Conservation (phyloP, 345 rosid species). For the Ceriops decandra region DNA sequence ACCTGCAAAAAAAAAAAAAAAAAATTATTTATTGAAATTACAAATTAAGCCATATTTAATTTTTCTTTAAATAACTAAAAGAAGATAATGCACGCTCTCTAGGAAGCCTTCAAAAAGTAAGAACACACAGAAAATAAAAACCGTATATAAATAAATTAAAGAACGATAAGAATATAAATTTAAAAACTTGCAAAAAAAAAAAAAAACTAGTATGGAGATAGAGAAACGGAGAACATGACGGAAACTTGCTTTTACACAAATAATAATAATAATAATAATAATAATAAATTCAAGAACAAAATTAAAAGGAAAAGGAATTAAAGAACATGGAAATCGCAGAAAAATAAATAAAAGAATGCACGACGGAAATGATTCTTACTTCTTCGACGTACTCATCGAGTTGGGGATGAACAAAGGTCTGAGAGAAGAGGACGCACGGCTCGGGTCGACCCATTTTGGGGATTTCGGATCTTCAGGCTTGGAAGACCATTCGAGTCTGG, state of each 20-base stretch:
- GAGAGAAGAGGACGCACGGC: constrained; percentile 87
- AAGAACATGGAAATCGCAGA: not conserved
- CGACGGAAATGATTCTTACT: constrained; percentile 34
- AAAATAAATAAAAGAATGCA: not conserved
- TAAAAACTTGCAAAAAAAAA: too few species aligned
- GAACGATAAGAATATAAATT: too few species aligned
- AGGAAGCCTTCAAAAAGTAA: not conserved
- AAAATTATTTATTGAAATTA: not conserved
- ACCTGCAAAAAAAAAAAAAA: constrained; percentile 42
- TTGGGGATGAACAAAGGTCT: constrained; percentile 89
- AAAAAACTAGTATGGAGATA: too few species aligned
- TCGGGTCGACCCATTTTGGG: constrained; percentile 76
- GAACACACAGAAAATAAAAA: too few species aligned
- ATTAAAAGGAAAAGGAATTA: not conserved
- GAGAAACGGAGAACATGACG: too few species aligned
- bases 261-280: not conserved
- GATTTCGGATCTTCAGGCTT: constrained; percentile 1
- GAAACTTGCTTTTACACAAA: too few species aligned
- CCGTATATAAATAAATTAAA: too few species aligned
- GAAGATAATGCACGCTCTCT: constrained; percentile 1
- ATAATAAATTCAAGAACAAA: not conserved
- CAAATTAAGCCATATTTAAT: not conserved
- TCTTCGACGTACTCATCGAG: constrained; percentile 97
- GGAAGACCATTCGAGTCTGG: not conserved
- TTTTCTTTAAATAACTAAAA: not conserved